A percentile compares a stretch with the other conserved stretches of the same genome.
phyloP scores from a whole-genome alignment of 1,284 basidiomycete genomes.

The Naganishia albida region DNA sequence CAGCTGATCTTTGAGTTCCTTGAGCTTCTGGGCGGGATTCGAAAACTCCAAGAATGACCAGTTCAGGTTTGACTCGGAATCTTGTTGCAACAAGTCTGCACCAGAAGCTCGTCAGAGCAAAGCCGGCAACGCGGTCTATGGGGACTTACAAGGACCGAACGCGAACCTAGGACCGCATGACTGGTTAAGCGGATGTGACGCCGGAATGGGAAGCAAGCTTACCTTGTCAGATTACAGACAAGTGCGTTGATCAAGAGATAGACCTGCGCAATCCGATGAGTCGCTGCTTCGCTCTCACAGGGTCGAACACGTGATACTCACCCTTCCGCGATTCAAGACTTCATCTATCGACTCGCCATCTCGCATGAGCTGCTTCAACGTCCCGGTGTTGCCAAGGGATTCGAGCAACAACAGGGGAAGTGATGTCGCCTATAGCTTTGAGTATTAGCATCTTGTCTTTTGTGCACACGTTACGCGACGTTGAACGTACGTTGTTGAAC shows the following conservation, averaged over 20 bases:
- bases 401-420: slow-evolving; percentile 48
- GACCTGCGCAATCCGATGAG: slow-evolving; percentile 1
- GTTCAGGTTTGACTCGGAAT: slow-evolving; percentile 32
- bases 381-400: slow-evolving; percentile 45
- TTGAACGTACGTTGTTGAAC: slow-evolving; percentile 47
- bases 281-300: not conserved
- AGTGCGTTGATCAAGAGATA: slow-evolving; percentile 49
- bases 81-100: slow-evolving; percentile 35
- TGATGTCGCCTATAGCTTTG: slow-evolving; percentile 37
- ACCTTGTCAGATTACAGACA: slow-evolving; percentile 43
- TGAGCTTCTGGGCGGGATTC: slow-evolving; percentile 32
- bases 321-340: slow-evolving; percentile 42
- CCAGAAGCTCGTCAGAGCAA: not conserved
- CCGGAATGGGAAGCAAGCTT: slow-evolving; percentile 1
- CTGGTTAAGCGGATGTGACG: too few species aligned
- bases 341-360: slow-evolving; percentile 34
- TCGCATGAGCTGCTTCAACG: slow-evolving; percentile 41
- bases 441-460: not conserved
- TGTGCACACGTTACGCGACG: too few species aligned
- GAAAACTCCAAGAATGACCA: slow-evolving; percentile 39
- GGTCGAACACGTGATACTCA: slow-evolving; percentile 17
- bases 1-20: slow-evolving; percentile 14
- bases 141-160: slow-evolving; percentile 19
- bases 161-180: slow-evolving; percentile 6
- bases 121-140: not conserved